Percentiles rank a stretch among this genome's conserved stretches.
Evolutionary conservation across 192 early-diverging fungal genomes (phyloP).

Genomic region (Coemansia sp.): DNA sequence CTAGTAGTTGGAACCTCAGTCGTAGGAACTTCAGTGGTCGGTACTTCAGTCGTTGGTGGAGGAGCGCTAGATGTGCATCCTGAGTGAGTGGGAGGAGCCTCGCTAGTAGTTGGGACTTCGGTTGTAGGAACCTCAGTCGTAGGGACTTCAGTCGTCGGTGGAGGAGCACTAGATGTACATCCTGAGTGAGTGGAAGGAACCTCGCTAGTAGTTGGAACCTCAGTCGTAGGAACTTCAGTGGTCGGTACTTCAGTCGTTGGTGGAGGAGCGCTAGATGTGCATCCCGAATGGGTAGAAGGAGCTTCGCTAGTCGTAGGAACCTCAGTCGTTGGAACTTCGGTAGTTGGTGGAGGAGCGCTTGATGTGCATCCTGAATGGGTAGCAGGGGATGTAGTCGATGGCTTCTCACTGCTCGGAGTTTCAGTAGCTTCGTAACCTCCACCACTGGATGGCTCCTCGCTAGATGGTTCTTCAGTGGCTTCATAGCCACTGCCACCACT

Average conservation of each 20-base stretch:
- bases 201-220: slow-evolving; percentile 12
- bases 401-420: slow-evolving; percentile 11
- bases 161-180: slow-evolving; percentile 6
- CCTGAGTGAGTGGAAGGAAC: slow-evolving; percentile 7
- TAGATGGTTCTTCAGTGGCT: neutral
- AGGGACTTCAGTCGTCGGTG: too few relatives aligned
- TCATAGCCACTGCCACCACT: neutral
- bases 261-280: neutral
- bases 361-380: slow-evolving; percentile 8
- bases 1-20: slow-evolving; percentile 13
- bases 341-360: slow-evolving; percentile 11
- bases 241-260: slow-evolving; percentile 10
- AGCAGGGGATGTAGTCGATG: slow-evolving; percentile 1
- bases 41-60: slow-evolving; percentile 10
- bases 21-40: slow-evolving; percentile 18
- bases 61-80: slow-evolving; percentile 3
- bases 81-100: slow-evolving; percentile 10
- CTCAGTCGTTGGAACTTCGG: slow-evolving; percentile 22
- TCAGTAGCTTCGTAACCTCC: slow-evolving; percentile 6
- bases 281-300: slow-evolving; percentile 20
- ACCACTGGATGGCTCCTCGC: slow-evolving; percentile 9
- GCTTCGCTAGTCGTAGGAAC: slow-evolving; percentile 21
- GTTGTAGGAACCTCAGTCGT: slow-evolving; percentile 12
- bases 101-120: slow-evolving; percentile 12
- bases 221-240: slow-evolving; percentile 17